Percentiles rank a stretch among this genome's conserved stretches.
Evolutionary conservation across 331 rosid genomes (phyloP).

Genomic region (Rosa hybrid): DNA sequence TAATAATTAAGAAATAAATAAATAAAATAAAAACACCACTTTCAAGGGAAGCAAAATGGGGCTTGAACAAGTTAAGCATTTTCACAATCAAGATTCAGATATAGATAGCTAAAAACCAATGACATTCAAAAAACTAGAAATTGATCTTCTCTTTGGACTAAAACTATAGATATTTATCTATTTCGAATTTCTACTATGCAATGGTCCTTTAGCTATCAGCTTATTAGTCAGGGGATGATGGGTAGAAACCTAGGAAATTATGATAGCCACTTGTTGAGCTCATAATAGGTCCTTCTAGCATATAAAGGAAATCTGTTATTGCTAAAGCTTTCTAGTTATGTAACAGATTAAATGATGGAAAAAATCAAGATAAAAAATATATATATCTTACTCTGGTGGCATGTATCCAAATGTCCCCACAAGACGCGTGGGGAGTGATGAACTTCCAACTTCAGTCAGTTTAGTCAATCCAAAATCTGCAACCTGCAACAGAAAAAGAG

Average conservation of each 20-base stretch:
- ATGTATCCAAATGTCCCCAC: conserved; percentile 97
- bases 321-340: neutral
- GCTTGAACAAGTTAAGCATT: neutral
- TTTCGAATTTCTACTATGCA: neutral
- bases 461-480: conserved; percentile 92
- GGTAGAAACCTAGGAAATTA: conserved; percentile 4
- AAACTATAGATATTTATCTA: neutral
- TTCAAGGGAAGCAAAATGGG: neutral
- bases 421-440: conserved; percentile 59
- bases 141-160: neutral
- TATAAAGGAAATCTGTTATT: neutral
- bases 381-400: conserved; percentile 82
- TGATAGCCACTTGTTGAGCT: neutral
- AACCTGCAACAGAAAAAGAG: conserved; percentile 49
- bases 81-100: neutral
- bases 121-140: neutral
- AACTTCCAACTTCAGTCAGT: conserved; percentile 68
- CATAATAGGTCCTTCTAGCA: neutral
- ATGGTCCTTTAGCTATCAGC: neutral
- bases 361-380: neutral
- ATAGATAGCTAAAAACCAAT: neutral
- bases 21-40: neutral
- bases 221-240: conserved; percentile 3
- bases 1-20: no score
- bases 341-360: neutral